phyloP scores from a whole-genome alignment of 1,284 basidiomycete genomes.

The Cutaneotrichosporon sp. region DNA sequence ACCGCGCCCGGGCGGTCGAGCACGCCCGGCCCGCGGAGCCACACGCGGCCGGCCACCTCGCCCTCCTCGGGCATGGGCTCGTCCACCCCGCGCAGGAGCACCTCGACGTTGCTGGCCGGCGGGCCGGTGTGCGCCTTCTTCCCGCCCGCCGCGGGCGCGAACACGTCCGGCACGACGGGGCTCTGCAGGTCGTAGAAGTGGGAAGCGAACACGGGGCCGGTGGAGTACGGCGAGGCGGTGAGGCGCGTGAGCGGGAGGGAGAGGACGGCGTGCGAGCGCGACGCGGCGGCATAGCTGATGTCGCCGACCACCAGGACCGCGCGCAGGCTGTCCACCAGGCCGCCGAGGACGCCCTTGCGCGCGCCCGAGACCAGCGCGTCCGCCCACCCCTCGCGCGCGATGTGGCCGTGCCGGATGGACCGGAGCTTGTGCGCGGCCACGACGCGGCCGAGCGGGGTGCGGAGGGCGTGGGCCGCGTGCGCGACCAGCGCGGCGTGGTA shows the following conservation, averaged over 20 bases:
- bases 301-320: conserved; percentile 13
- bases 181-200: conserved; percentile 49
- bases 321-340: conserved; percentile 24
- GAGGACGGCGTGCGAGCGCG: conserved; percentile 42
- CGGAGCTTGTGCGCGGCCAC: conserved; percentile 41
- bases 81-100: conserved; percentile 37
- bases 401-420: conserved; percentile 36
- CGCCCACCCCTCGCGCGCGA: conserved; percentile 34
- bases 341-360: conserved; percentile 37
- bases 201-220: conserved; percentile 44
- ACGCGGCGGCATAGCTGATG: conserved; percentile 28
- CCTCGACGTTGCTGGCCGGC: conserved; percentile 49
- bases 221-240: conserved; percentile 30
- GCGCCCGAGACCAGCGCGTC: conserved; percentile 36
- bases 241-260: conserved; percentile 44
- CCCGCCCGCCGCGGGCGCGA: conserved; percentile 19
- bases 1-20: conserved; percentile 16
- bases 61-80: conserved; percentile 18
- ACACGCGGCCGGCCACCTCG: conserved; percentile 31
- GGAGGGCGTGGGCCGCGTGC: background rate
- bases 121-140: conserved; percentile 41
- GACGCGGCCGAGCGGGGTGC: conserved; percentile 29
- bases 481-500: conserved; percentile 8
- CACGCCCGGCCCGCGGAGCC: conserved; percentile 39
- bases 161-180: conserved; percentile 26